These are phyloP conservation scores for Heliamphora pulchella DNA, from an alignment of 179 eudicot species.

Conservation along the genomic window DNA sequence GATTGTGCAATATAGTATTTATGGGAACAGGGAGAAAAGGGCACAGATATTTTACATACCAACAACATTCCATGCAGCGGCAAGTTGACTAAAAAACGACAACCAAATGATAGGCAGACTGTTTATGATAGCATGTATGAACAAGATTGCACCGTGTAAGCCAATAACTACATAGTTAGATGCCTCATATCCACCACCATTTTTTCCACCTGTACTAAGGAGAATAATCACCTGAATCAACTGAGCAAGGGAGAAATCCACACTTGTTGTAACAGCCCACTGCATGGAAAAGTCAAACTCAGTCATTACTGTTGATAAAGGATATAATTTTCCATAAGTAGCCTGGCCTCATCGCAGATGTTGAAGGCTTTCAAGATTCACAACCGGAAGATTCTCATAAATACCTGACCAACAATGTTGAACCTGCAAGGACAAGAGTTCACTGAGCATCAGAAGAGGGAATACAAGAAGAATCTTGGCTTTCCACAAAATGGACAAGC, in stretches of 20 bases:
- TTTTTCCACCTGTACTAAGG: conserved; percentile 80
- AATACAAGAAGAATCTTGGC: too few species aligned
- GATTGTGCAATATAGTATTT: not conserved
- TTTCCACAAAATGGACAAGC: not conserved
- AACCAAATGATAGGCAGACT: conserved; percentile 79
- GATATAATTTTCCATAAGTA: not conserved
- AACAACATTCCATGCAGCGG: conserved; percentile 78
- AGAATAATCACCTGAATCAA: conserved; percentile 80
- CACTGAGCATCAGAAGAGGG: not conserved
- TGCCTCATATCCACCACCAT: conserved; percentile 85
- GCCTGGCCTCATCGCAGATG: conserved; percentile 7
- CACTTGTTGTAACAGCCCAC: conserved; percentile 96
- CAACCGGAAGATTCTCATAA: conserved; percentile 12
- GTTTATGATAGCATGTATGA: conserved; percentile 71
- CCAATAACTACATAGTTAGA: conserved; percentile 77
- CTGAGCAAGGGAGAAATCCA: conserved; percentile 85
- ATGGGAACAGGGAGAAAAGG: not conserved
- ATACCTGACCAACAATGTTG: conserved; percentile 93
- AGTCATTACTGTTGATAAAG: conserved; percentile 11
- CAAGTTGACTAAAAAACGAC: conserved; percentile 82
- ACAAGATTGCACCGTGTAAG: conserved; percentile 69
- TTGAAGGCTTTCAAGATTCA: conserved; percentile 6
- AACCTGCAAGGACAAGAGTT: conserved; percentile 54
- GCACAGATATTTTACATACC: conserved; percentile 37
- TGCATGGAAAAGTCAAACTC: conserved; percentile 32